phyloP scores from a whole-genome alignment of 768 basidiomycete genomes.

The Russula dissimulans region DNA sequence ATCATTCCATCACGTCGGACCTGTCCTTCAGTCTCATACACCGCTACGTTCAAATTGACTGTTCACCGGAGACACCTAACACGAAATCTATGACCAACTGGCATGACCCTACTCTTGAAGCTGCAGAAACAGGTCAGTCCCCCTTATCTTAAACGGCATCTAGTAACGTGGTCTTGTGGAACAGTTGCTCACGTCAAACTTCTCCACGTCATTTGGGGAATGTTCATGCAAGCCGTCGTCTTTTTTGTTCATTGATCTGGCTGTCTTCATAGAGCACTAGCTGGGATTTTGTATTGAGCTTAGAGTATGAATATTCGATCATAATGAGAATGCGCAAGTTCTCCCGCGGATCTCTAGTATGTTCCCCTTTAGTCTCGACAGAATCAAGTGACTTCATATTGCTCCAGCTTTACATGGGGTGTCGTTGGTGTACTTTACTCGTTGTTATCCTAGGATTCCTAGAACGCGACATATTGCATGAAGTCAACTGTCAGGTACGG shows the following conservation, averaged over 20 bases:
- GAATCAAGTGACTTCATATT: not conserved
- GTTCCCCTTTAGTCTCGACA: not conserved
- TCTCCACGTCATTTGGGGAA: not conserved
- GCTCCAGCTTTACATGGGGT: conserved; percentile 1
- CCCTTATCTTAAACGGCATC: not conserved
- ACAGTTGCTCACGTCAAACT: not conserved
- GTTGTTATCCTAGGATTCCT: not conserved
- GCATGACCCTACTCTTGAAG: not conserved
- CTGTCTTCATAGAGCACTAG: not conserved
- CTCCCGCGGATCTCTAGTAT: not conserved
- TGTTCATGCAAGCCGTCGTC: not conserved
- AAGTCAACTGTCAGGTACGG: conserved; percentile 3
- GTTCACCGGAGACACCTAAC: no score
- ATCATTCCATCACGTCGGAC: no score
- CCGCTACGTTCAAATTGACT: no score
- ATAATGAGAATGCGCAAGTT: not conserved
- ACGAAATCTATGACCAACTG: not conserved
- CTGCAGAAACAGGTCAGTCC: not conserved
- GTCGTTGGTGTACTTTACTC: not conserved
- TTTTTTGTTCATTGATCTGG: not conserved
- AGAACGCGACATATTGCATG: not conserved
- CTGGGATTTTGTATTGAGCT: not conserved
- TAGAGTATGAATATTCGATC: not conserved
- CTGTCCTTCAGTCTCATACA: no score
- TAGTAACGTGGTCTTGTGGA: not conserved